Evolutionary conservation across 202 grass and related monocot species (phyloP), one percentile per base, ranked within the genome.

Genomic region (Elaeis oleifera): DNA sequence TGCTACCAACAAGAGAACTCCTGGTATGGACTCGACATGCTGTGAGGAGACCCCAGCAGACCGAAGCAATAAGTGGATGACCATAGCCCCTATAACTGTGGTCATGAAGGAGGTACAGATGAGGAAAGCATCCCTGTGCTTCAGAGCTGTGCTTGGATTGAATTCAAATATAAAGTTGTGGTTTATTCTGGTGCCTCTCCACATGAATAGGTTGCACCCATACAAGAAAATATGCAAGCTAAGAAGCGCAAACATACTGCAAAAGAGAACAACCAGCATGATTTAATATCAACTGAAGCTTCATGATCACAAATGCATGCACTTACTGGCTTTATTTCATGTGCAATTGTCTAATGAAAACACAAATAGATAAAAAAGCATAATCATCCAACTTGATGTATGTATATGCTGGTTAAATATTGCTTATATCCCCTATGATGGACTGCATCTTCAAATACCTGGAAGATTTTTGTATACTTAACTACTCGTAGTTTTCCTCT

Each of bases 161-260:
- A 76, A 81, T n/a, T 81, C 79, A 25, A 81, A 81, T 29, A 81
- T 81, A 61, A 81, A 81, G 54, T 74, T 76, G 27, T 76, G 64
- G 60, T 76, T 81, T 65, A 81, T 81, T 44, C 79, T 53, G 3
- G 72, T 76, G 28, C 21, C 49, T 44, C 60, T 76, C 79, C 79
- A 81, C 65, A 64, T 49, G 24, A 75, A 60, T 20, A 81, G n/a
- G 53, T 81, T 80, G 71, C 71, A 75, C 4, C 72, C 79, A 29
- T 81, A 76, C 60, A 76, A 28, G 25, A 76, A 81, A 54, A 76
- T 56, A 24, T 81, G 79, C 21, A 81, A 60, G 49, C 72, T 81
- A 13, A 81, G n/a, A 11, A 81, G 60, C 28, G 72, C 79, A 50
- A 75, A 81, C 63, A 81, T 76, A 36, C 79, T 81, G 71, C 67